Percentiles rank a stretch among this genome's conserved stretches.
Evolutionary conservation across 2,329 filamentous ascomycete species (phyloP).

Genomic region (Pyricularia grisea): DNA sequence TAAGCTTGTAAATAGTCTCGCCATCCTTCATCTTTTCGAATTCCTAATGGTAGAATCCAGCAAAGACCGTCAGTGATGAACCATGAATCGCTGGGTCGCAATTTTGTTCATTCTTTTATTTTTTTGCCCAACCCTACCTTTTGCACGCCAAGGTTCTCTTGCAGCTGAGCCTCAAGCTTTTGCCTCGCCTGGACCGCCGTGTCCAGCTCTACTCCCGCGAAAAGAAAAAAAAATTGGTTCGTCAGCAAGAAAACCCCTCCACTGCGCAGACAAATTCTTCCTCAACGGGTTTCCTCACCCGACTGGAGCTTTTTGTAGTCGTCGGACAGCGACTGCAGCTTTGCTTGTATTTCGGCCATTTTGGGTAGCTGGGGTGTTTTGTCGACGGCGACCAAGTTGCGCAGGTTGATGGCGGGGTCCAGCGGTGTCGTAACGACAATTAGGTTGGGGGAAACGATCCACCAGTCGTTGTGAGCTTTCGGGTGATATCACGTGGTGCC

Average conservation of each 20-base stretch:
- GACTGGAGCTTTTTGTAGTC: conserved; percentile 82
- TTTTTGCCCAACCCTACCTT: conserved; percentile 41
- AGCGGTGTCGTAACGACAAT: neutral
- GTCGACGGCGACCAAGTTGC: neutral
- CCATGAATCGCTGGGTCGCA: neutral
- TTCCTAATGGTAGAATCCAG: conserved; percentile 45
- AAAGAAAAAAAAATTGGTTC: no score
- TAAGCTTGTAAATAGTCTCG: conserved; percentile 90
- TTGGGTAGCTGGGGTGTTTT: neutral
- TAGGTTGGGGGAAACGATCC: neutral
- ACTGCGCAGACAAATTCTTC: neutral
- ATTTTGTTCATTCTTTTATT: neutral
- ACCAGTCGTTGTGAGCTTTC: neutral
- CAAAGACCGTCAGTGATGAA: neutral
- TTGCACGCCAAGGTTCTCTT: conserved; percentile 85
- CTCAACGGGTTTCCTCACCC: conserved; percentile 36
- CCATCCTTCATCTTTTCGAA: conserved; percentile 71
- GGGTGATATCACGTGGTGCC: neutral
- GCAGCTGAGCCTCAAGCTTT: conserved; percentile 86
- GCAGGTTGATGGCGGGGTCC: neutral
- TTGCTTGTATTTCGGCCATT: conserved; percentile 68
- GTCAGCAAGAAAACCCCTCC: neutral
- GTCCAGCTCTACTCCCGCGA: conserved; percentile 61
- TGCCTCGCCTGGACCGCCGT: conserved; percentile 69
- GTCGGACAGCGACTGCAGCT: conserved; percentile 74